These are phyloP conservation scores for Hyphodiscus hymeniophilus DNA, from an alignment of 495 filamentous ascomycete species.

Conservation along the genomic window DNA sequence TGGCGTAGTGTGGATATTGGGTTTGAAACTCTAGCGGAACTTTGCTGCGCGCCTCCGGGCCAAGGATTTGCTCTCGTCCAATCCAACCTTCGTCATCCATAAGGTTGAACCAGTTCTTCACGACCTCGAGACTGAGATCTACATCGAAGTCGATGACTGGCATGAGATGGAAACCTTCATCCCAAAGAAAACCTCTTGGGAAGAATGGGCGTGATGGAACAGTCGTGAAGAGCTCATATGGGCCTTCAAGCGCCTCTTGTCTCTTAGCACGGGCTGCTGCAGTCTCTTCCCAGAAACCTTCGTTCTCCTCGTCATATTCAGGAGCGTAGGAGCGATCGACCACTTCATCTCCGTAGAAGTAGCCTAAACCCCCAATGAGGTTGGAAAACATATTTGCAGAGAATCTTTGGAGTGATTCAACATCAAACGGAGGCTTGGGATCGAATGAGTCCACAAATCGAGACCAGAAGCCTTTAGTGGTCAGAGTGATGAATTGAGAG, in stretches of 20 bases:
- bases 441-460: constrained; percentile 67
- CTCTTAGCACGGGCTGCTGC: constrained; percentile 56
- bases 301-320: constrained; percentile 93
- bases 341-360: constrained; percentile 79
- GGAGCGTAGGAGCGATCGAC: constrained; percentile 84
- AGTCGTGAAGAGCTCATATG: constrained; percentile 84
- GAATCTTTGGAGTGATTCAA: constrained; percentile 67
- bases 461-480: constrained; percentile 59
- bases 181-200: constrained; percentile 93
- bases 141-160: constrained; percentile 91
- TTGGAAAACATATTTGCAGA: constrained; percentile 90
- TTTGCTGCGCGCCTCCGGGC: constrained; percentile 89
- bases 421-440: constrained; percentile 67
- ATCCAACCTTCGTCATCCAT: constrained; percentile 99
- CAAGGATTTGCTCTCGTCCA: constrained; percentile 91
- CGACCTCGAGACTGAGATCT: constrained; percentile 83
- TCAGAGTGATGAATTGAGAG: constrained; percentile 56
- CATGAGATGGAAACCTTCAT: constrained; percentile 93
- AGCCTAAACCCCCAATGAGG: constrained; percentile 88
- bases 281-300: constrained; percentile 95
- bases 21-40: constrained; percentile 92
- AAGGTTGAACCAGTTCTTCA: constrained; percentile 90
- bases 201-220: constrained; percentile 95
- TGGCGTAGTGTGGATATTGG: constrained; percentile 97
- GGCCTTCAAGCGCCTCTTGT: constrained; percentile 64